A percentile compares a stretch with the other conserved stretches of the same genome.
phyloP scores from a whole-genome alignment of 805 yeast genomes.

The Vanderwaltozyma tropicalis region DNA sequence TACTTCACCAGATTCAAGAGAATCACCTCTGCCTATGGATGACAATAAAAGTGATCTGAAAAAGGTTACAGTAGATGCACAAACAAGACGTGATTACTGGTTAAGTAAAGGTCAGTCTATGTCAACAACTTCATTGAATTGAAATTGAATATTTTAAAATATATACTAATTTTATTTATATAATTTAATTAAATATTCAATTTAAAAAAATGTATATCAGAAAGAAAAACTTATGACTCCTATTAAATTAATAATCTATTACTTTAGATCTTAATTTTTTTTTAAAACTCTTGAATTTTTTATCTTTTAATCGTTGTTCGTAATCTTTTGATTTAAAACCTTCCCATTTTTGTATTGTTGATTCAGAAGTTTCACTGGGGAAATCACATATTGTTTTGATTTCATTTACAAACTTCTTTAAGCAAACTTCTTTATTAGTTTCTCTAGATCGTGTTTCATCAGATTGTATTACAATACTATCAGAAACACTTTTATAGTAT shows the following conservation, averaged over 20 bases:
- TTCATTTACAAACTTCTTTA: conserved; percentile 44
- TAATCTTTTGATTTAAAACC: conserved; percentile 26
- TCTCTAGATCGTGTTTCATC: conserved; percentile 52
- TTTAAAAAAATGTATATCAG: too few relatives aligned
- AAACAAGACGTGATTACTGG: conserved; percentile 28
- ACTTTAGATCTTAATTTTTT: conserved; percentile 27
- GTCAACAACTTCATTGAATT: background rate
- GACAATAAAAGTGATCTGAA: conserved; percentile 4
- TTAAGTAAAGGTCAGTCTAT: conserved; percentile 25
- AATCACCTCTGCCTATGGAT: background rate
- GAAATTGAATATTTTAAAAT: background rate
- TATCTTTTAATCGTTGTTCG: conserved; percentile 28
- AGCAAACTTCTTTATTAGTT: conserved; percentile 47
- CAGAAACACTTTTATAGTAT: conserved; percentile 42
- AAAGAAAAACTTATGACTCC: too few relatives aligned
- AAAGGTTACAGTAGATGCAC: conserved; percentile 22
- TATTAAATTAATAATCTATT: background rate
- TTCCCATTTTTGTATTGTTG: conserved; percentile 44
- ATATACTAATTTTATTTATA: background rate
- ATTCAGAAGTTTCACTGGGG: conserved; percentile 38
- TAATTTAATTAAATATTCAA: too few relatives aligned
- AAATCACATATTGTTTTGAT: conserved; percentile 39
- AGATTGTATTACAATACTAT: conserved; percentile 49
- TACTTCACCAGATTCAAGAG: background rate
- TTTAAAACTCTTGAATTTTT: conserved; percentile 31